Evolutionary conservation across 2,329 filamentous ascomycete genomes (phyloP), one percentile per base, ranked within the genome.

Genomic region (Fusarium longipes): DNA sequence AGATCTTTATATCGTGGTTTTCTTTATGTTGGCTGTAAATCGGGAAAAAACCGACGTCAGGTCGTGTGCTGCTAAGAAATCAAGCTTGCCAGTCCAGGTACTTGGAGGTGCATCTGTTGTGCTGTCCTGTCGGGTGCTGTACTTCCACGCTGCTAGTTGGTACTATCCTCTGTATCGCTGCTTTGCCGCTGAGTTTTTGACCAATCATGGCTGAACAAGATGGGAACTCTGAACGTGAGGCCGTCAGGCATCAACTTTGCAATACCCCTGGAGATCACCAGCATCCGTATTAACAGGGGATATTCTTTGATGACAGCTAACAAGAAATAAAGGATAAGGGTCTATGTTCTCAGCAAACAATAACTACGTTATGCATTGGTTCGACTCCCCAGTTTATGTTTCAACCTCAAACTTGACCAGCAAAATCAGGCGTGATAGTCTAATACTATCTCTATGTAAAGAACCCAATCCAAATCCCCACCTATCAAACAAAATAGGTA

Each of bases 171-270:
- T 61, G 40, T 58, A 45, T 47, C 36, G 66, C 52, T 57, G 58
- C 63, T 67, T 70, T 68, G 66, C 65, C 60, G 65, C 70, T 43
- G 65, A 72, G 52, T 70, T 64, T 72, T 71, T 56, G 48, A 17
- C 74, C 74, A 76, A 76, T 76, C 72, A 76, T 30, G 8, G 24
- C 15, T 45, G 51, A 65, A 22, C 20, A 48, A 52, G 49, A 39
- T 43, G 14, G 36, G 36, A 35, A 32, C 36, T 42, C 14, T n/a
- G 40, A 54, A 9, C 14, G 32, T 74, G 59, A 74, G 72, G 72
- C 72, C 65, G 61, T 64, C 65, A 74, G 72, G 72, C 72, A 74
- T 74, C 72, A 74, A 74, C 59, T 71, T 24, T 49, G 20, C 30
- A 20, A 14, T 27, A 64, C 58, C 63, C 63, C 67, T 68, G 65